Percentiles rank a stretch among this genome's conserved stretches.
These are phyloP conservation scores for Leishmania turanica DNA, from an alignment of 208 protist species.

Conservation along the genomic window DNA sequence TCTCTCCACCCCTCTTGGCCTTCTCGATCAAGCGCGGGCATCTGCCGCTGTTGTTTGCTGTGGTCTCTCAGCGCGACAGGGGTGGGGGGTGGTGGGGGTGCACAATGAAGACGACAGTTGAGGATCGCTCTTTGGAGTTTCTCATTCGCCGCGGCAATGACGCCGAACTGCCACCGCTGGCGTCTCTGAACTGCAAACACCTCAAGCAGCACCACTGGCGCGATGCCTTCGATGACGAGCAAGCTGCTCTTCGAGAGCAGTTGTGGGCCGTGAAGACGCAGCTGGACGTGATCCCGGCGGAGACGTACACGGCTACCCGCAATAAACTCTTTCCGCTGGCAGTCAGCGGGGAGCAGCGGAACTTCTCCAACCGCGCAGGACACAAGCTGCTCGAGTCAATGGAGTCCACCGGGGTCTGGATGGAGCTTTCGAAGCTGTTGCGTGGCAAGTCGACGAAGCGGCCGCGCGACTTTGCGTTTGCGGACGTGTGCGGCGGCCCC, in stretches of 20 bases:
- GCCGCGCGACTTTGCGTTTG: constrained; percentile 58
- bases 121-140: constrained; percentile 78
- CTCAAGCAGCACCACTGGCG: constrained; percentile 64
- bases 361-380: constrained; percentile 89
- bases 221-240: constrained; percentile 74
- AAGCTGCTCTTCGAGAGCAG: constrained; percentile 36
- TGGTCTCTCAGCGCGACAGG: background rate
- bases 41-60: background rate
- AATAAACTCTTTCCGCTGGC: constrained; percentile 77
- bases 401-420: constrained; percentile 75
- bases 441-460: constrained; percentile 21
- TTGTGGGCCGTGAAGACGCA: constrained; percentile 69
- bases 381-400: constrained; percentile 91
- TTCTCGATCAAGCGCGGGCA: background rate
- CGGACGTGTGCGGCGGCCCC: constrained; percentile 90
- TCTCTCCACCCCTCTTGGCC: background rate
- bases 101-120: constrained; percentile 26
- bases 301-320: constrained; percentile 50
- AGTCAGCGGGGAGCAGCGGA: constrained; percentile 27
- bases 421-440: constrained; percentile 39
- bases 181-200: constrained; percentile 15
- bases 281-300: constrained; percentile 50
- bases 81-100: no score
- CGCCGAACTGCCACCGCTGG: constrained; percentile 39
- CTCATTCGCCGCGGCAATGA: constrained; percentile 44